Evolutionary conservation across 1,284 basidiomycete species (phyloP).

Genomic region (Anthracocystis walkeri): DNA sequence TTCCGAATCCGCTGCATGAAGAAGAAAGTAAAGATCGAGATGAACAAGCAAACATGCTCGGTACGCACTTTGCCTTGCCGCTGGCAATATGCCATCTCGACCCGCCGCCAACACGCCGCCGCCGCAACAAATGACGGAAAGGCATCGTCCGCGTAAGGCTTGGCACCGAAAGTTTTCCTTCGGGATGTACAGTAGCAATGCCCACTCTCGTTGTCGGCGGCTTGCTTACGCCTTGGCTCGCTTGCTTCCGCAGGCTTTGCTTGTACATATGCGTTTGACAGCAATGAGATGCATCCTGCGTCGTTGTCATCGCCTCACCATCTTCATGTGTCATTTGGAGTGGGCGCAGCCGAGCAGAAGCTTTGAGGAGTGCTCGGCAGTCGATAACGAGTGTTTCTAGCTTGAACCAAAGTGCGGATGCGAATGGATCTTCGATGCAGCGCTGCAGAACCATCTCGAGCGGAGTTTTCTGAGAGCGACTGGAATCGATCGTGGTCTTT

Average conservation of each 20-base stretch:
- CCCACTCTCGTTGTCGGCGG: slow-evolving; percentile 1
- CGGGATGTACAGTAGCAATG: background rate
- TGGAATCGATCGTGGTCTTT: too few relatives aligned
- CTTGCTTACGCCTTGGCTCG: background rate
- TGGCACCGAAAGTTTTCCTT: background rate
- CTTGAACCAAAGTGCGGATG: too few relatives aligned
- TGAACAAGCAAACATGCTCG: background rate
- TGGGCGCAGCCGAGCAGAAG: too few relatives aligned
- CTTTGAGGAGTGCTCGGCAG: too few relatives aligned
- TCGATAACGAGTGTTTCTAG: too few relatives aligned
- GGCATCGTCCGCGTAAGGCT: background rate
- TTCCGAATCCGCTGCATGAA: slow-evolving; percentile 4
- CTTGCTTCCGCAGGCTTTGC: background rate
- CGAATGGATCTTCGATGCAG: too few relatives aligned
- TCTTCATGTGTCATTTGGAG: too few relatives aligned
- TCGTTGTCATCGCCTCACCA: too few relatives aligned
- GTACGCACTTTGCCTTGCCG: background rate
- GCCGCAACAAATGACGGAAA: background rate
- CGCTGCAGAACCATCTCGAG: too few relatives aligned
- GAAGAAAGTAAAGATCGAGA: background rate
- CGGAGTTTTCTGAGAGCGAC: too few relatives aligned
- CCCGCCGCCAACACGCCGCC: slow-evolving; percentile 2
- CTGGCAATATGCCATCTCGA: background rate
- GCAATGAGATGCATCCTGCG: too few relatives aligned
- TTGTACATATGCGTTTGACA: background rate